Base-by-base conservation (phyloP, 140 eudicot species). In the Anethum foeniculum region DNA sequence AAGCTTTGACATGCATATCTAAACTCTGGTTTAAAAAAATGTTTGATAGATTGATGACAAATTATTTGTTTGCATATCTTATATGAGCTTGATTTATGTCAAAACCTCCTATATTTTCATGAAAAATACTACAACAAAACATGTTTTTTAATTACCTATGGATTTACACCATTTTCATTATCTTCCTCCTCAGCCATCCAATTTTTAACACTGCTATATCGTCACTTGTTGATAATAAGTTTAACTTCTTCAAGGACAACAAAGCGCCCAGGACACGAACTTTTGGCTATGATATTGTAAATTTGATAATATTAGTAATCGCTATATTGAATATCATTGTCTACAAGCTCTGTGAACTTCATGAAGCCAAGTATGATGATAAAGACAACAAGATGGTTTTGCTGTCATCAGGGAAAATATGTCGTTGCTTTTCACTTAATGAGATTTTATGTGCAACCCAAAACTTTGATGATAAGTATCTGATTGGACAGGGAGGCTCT, bases 291-390 rank as follows among this genome's bases (percentile, higher is more conserved):
- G 43, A 27, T 19, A 25, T 41, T 78, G 75, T 21, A 27, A 65
- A 41, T 64, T 9, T 47, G 21, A 71, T 43, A 4, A 79, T 65
- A 79, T 3, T 65, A 27, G 19, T 64, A 12, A 41, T 65, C 19
- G 19, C 81, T 79, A 32, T 64, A 38, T 43, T 64, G 43, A 56
- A 60, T 60, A 64, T 60, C 21, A 60, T 79, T 10, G 76, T 79
- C 21, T 65, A 79, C 38, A 79, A 64, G 62, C 76, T 79, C 23
- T 44, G 82, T 49, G 47, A 79, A 43, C 76, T 79, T 14, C 64
- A 65, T 6, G 76, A 25, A 64, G 18, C 18, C 7, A 65, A 44
- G 38, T 64, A 28, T 25, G n/a, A 28, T 32, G 76, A 79, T 58
- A 39, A 60, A 60, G 52, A 78, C 27, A 12, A 43, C 19, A 15